Evolutionary conservation across 2,329 filamentous ascomycete genomes (phyloP), one percentile per base, ranked within the genome.

Genomic region (Aspergillus piperis): DNA sequence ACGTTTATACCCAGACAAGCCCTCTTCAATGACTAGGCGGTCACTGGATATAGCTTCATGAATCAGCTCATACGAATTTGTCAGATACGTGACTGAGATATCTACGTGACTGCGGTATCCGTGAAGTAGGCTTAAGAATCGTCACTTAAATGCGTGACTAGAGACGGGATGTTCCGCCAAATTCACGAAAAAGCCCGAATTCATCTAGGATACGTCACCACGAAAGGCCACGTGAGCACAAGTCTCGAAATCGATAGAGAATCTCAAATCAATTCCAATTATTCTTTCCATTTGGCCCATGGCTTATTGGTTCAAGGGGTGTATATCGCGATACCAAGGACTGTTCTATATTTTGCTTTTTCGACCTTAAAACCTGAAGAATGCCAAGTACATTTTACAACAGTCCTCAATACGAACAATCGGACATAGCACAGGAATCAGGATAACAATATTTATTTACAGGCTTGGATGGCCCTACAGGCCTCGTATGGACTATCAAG

Each of bases 401-500:
- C 5, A 13, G 32, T 5, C 32, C 1, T 36, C 11, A 5, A 36
- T 36, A 36, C 5, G 11, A 10, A 15, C 2, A 11, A 36, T 36
- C 27, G 11, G 32, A 11, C 11, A 36, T 13, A 36, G 1, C 4
- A 36, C 11, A 11, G 11, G 5, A 32, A 32, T 5, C 4, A 36
- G 11, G 32, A 36, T 36, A 13, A 13, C 5, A 5, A 6, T 2
- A 27, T 44, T 23, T 49, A 55, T 15, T 41, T 19, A 51, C 60
- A 62, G 8, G 60, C 60, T 19, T 38, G 41, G 15, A 62, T 62
- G 2, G 38, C 57, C 39, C 10, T 13, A 25, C 64, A 66, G 21
- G 61, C 62, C 23, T 65, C 59, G n/a, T 57, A 62, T 8, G 61
- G 64, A 21, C 41, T 41, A 47, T 63, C 44, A 17, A 62, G 55